phyloP scores from a whole-genome alignment of 306 rosid genomes.

The Crotalaria pallida region DNA sequence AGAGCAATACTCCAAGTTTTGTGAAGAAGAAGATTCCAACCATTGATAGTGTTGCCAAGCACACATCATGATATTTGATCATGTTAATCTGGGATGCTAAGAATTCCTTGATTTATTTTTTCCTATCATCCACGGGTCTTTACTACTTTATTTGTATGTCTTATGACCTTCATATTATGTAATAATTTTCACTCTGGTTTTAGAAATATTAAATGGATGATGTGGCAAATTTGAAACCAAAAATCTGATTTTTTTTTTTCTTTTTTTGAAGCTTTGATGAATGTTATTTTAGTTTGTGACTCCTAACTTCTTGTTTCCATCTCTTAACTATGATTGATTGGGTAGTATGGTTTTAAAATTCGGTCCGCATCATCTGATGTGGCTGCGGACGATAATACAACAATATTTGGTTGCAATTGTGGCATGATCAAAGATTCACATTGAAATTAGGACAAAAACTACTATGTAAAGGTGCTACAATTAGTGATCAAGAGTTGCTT shows the following conservation, averaged over 20 bases:
- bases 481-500: constrained; percentile 81
- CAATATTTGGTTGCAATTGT: too few relatives aligned
- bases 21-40: constrained; percentile 87
- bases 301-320: not conserved
- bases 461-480: too few relatives aligned
- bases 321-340: not conserved
- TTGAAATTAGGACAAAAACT: too few relatives aligned
- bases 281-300: not conserved
- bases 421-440: too few relatives aligned
- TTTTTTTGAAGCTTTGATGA: not conserved
- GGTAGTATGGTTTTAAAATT: too few relatives aligned
- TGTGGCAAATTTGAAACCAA: not conserved
- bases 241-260: too few relatives aligned
- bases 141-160: not conserved
- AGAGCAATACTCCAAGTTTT: constrained; percentile 78
- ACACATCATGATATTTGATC: constrained; percentile 10
- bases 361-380: too few relatives aligned
- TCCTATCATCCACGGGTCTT: not conserved
- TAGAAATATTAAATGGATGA: not conserved
- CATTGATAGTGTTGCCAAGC: constrained; percentile 40
- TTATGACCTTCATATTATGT: constrained; percentile 5
- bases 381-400: too few relatives aligned
- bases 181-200: not conserved
- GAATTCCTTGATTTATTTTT: constrained; percentile 3
- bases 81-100: constrained; percentile 16